phyloP scores from a whole-genome alignment of 2,329 filamentous ascomycete species.

The Talaromyces sp. region DNA sequence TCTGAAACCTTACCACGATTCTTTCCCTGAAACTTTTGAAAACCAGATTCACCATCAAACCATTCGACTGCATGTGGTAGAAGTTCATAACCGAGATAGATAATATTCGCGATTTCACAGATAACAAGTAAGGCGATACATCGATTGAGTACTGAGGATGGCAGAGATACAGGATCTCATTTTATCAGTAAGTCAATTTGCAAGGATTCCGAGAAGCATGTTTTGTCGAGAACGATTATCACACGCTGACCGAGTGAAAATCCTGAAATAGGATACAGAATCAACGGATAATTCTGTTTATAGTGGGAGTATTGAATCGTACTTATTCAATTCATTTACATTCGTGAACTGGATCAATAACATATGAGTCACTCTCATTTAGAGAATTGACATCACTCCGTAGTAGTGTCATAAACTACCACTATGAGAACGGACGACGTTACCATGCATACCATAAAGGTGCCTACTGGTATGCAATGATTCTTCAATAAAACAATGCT shows the following conservation, averaged over 20 bases:
- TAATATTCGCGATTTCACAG: neutral
- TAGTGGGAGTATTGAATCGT: conserved; percentile 11
- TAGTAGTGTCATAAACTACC: conserved; percentile 18
- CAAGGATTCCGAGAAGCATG: neutral
- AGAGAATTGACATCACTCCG: conserved; percentile 14
- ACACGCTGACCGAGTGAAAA: neutral
- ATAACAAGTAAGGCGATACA: neutral
- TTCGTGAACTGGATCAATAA: neutral
- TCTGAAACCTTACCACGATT: neutral
- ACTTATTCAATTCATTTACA: neutral
- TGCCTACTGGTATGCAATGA: conserved; percentile 18
- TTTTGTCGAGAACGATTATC: neutral
- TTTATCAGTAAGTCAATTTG: neutral
- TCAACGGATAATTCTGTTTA: conserved; percentile 3
- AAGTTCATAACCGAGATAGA: neutral
- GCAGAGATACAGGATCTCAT: neutral
- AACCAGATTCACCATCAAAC: neutral
- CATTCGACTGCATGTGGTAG: neutral
- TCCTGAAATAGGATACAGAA: neutral
- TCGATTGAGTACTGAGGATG: neutral
- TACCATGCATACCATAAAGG: conserved; percentile 23
- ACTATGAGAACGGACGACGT: conserved; percentile 25
- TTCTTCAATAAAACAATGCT: conserved; percentile 5
- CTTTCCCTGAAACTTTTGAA: neutral
- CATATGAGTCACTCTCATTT: neutral